A percentile compares a stretch with the other conserved stretches of the same genome.
Conservation (phyloP, 352 stramenopile genomes). For the Peronosclerospora sorghi region DNA sequence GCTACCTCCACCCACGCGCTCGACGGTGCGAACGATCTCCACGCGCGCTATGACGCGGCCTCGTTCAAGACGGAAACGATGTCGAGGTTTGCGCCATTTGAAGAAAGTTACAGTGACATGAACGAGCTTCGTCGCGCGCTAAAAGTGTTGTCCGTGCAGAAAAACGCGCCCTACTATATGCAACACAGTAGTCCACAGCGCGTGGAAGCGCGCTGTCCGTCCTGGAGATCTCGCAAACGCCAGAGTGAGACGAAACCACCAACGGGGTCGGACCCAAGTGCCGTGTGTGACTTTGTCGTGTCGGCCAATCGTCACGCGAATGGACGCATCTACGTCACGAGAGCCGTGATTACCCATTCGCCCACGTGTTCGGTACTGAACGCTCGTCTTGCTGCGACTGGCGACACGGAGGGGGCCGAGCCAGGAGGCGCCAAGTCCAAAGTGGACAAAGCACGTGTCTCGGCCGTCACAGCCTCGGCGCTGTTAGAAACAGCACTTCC, state of each 20-base stretch:
- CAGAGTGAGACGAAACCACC: constrained; percentile 4
- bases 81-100: constrained; percentile 39
- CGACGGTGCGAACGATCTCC: constrained; percentile 7
- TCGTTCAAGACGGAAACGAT: constrained; percentile 2
- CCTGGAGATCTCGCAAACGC: constrained; percentile 60
- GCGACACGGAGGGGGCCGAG: neutral
- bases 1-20: constrained; percentile 5
- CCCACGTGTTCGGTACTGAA: constrained; percentile 36
- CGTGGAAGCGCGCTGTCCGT: constrained; percentile 63
- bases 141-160: constrained; percentile 65
- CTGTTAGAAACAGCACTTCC: constrained; percentile 66
- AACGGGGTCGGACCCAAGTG: constrained; percentile 2
- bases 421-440: constrained; percentile 1
- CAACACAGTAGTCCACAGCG: constrained; percentile 74
- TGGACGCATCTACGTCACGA: constrained; percentile 59
- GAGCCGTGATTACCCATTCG: constrained; percentile 38
- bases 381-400: constrained; percentile 24
- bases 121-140: constrained; percentile 58
- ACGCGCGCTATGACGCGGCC: constrained; percentile 12
- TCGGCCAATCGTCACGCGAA: constrained; percentile 70
- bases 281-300: constrained; percentile 56
- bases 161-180: constrained; percentile 68
- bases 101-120: constrained; percentile 69
- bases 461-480: constrained; percentile 45
- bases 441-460: constrained; percentile 6